Evolutionary conservation across 495 filamentous ascomycete genomes (phyloP), one percentile per base, ranked within the genome.

Genomic region (Venustampulla echinocandica): DNA sequence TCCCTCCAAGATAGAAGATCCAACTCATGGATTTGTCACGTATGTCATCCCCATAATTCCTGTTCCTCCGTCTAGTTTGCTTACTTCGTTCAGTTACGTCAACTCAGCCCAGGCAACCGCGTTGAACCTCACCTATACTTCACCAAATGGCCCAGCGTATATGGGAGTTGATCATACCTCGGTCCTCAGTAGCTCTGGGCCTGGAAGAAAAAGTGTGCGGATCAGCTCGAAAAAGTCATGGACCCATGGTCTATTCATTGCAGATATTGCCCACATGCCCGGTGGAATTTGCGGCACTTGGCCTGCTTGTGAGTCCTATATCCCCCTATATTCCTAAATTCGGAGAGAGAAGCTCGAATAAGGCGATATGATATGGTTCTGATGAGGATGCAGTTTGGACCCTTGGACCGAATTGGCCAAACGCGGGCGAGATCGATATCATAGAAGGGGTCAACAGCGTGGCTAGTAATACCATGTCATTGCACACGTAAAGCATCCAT

Each of bases 371-470:
- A n/a, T n/a, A n/a, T n/a, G n/a, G n/a, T n/a, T n/a, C n/a, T n/a
- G n/a, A n/a, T n/a, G n/a, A n/a, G n/a, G n/a, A n/a, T n/a, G n/a
- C n/a, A n/a, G n/a, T 70, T 50, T 93, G 87, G 85, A 82, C 78
- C 5, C 68, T 81, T 7, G 85, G 87, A n/a, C 71, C 73, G 13
- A 42, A 57, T 11, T 89, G 84, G 85, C 85, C 83, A 0, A 58
- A 64, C 4, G 73, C 78, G 42, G 86, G 87, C 5, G 87, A 93
- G 61, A 81, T 89, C 34, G 84, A 90, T 65, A 87, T 90, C 57
- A 84, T 90, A 52, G 84, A 93, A 61, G 82, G 83, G 18, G 80
- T 86, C 45, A 84, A 86, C 61, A 61, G 64, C 25, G 69, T 79
- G 45, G 60, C 69, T 2, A 60, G 68, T 44, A 85, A 89, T 52